phyloP scores from a whole-genome alignment of 1,139 yeast species.

The Tardiomyces digboiensis region DNA sequence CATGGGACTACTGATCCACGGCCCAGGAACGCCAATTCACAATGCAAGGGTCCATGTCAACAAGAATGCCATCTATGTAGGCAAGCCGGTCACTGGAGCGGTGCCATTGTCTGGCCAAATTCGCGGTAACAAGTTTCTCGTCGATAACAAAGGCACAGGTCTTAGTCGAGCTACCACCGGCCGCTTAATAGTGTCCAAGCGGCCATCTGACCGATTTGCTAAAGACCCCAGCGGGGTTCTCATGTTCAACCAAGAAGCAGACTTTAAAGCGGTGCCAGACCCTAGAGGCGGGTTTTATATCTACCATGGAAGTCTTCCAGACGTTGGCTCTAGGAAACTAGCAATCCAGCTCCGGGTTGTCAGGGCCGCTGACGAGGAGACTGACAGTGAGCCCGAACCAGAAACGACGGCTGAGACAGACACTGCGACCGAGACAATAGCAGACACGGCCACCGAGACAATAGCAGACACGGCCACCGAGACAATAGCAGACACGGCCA shows the following conservation, averaged over 20 bases:
- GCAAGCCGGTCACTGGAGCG: background rate
- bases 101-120: background rate
- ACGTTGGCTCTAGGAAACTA: no score
- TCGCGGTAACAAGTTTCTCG: background rate
- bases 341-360: background rate
- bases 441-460: no score
- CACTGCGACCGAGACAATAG: no score
- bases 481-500: no score
- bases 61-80: background rate
- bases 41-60: background rate
- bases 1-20: background rate
- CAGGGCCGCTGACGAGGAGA: background rate
- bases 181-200: background rate
- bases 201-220: background rate
- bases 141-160: background rate
- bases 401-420: no score
- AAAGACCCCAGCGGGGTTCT: background rate
- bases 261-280: background rate
- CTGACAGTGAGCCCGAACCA: no score
- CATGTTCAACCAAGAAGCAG: background rate
- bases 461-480: no score
- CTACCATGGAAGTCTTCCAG: no score
- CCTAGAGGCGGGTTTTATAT: background rate
- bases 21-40: background rate
- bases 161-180: background rate